Evolutionary conservation across 345 rosid species (phyloP).

Genomic region (Orychophragmus violaceus): DNA sequence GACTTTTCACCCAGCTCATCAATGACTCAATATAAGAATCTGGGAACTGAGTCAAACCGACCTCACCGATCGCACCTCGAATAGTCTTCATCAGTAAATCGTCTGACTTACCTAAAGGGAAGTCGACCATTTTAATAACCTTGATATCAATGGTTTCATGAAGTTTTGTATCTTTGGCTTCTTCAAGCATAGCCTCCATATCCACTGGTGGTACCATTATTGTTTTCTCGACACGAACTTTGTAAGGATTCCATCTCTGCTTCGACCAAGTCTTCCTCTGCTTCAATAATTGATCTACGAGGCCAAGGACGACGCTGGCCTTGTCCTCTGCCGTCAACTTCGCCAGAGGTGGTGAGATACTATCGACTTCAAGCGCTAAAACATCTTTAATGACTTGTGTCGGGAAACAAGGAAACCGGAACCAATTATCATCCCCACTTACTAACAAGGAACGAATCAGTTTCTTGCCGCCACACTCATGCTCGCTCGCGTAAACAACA

Average conservation of each 20-base stretch:
- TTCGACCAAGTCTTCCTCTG: neutral
- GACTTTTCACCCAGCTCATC: neutral
- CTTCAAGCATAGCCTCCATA: neutral
- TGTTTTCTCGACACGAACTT: neutral
- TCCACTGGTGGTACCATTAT: neutral
- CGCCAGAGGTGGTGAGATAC: neutral
- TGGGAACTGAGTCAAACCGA: neutral
- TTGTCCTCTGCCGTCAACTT: neutral
- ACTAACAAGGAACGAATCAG: neutral
- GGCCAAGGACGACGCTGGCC: neutral
- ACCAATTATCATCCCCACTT: neutral
- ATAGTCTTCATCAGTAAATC: neutral
- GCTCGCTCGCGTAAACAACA: neutral
- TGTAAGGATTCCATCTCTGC: neutral
- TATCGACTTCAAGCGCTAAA: neutral
- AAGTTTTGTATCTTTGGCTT: neutral
- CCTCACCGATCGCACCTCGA: neutral
- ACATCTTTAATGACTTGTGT: neutral
- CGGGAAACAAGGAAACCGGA: neutral
- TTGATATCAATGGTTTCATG: neutral
- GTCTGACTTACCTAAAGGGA: neutral
- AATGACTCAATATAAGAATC: neutral
- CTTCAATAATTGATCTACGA: neutral
- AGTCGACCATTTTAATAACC: neutral
- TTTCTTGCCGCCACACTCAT: neutral